These are phyloP conservation scores for Eucalyptus sideroxylon DNA, from an alignment of 345 rosid genomes.

Conservation along the genomic window DNA sequence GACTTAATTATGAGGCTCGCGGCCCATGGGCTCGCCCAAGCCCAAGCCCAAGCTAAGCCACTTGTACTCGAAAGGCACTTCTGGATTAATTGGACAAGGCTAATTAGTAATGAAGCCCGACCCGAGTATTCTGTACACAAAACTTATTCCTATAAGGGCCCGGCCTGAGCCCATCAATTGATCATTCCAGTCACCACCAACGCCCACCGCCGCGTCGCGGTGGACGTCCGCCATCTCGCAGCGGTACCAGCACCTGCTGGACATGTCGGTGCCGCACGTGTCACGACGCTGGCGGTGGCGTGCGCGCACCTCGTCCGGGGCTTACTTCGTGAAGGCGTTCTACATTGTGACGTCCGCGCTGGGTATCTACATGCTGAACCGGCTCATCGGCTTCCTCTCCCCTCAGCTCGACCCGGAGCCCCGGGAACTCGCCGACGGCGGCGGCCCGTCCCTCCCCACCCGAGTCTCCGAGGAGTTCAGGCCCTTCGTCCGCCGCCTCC, in stretches of 20 bases:
- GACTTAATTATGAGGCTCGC: too few species aligned
- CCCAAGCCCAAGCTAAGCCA: too few species aligned
- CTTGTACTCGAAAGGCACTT: too few species aligned
- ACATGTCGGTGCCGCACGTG: slow-evolving; percentile 51
- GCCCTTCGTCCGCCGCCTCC: slow-evolving; percentile 74
- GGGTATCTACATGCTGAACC: slow-evolving; percentile 81
- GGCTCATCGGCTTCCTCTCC: slow-evolving; percentile 75
- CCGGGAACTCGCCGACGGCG: slow-evolving; percentile 1
- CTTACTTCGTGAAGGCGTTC: slow-evolving; percentile 13
- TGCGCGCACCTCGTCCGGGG: slow-evolving; percentile 55
- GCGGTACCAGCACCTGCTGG: slow-evolving; percentile 58
- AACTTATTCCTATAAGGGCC: too few species aligned
- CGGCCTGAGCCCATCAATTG: too few species aligned
- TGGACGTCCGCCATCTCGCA: slow-evolving; percentile 19
- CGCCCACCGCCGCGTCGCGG: background rate
- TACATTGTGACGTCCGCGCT: background rate
- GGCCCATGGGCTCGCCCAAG: too few species aligned
- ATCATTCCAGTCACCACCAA: background rate
- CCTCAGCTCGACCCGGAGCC: slow-evolving; percentile 78
- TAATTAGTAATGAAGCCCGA: too few species aligned
- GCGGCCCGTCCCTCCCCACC: slow-evolving; percentile 29
- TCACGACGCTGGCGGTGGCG: slow-evolving; percentile 29
- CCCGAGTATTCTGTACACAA: too few species aligned
- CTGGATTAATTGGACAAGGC: too few species aligned
- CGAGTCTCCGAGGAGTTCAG: slow-evolving; percentile 81